These are phyloP conservation scores for Musa balbisiana DNA, from an alignment of 202 grass and related monocot species.

Conservation along the genomic window DNA sequence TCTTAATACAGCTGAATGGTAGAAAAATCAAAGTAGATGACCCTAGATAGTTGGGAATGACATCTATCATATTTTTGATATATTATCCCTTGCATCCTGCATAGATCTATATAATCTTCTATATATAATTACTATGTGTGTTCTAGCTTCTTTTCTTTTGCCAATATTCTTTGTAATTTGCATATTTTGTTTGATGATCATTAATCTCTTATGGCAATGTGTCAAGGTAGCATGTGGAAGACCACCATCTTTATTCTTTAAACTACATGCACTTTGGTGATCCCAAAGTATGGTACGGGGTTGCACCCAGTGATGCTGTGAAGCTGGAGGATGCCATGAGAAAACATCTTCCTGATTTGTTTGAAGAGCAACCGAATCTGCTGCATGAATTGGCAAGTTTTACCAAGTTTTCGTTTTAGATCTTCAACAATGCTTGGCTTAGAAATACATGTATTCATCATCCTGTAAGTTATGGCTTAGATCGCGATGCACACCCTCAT, in stretches of 20 bases:
- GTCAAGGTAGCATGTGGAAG: conserved; percentile 84
- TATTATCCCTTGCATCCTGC: not conserved
- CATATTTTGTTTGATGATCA: conserved; percentile 16
- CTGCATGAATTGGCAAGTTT: conserved; percentile 83
- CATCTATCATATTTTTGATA: not conserved
- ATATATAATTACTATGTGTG: not conserved
- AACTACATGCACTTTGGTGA: conserved; percentile 99
- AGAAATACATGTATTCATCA: not conserved
- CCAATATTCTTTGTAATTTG: not conserved
- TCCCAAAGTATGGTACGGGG: conserved; percentile 93
- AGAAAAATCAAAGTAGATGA: not conserved
- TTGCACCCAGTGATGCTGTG: conserved; percentile 52
- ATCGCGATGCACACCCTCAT: not conserved
- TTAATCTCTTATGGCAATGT: conserved; percentile 15
- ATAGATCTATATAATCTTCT: not conserved
- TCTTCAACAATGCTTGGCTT: not conserved
- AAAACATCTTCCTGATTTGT: conserved; percentile 74
- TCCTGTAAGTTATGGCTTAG: not conserved
- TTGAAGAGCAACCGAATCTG: conserved; percentile 93
- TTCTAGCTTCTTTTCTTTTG: not conserved
- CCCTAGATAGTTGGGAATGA: not conserved
- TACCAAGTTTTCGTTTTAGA: conserved; percentile 13
- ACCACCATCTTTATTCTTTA: conserved; percentile 94
- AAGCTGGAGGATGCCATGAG: conserved; percentile 89
- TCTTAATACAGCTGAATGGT: not conserved